Base-by-base conservation (phyloP, 495 filamentous ascomycete genomes). In the Penicillium salamii region DNA sequence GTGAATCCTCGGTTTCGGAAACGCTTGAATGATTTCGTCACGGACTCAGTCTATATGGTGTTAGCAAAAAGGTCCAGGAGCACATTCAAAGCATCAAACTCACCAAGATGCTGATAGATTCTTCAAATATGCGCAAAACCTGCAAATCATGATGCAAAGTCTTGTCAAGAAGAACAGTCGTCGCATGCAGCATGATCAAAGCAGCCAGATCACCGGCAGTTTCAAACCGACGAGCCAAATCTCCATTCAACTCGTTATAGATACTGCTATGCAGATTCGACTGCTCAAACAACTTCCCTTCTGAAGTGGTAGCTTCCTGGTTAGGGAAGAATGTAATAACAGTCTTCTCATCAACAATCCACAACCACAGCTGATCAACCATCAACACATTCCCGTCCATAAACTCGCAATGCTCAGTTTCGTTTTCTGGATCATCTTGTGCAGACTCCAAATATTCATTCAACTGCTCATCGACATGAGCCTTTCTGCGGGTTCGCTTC, bases 321-420 rank as follows among this genome's bases (percentile, higher is more conserved):
- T 67, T 64, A 1, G 81, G 78, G 50, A 84, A 84, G 59, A 83
- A 84, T 0, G 82, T 84, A 7, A 77, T 66, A 26, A 84, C 54
- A 2, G 77, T 82, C 71, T 79, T 81, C 19, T 71, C 70, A 47
- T 85, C 76, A 5, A 85, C 75, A 12, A 83, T 78, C 81, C 82
- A 88, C 1, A 86, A 60, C 84, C 84, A 87, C 4, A 88, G 67
- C 50, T 86, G 82, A 51, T 87, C 83, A 7, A 88, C 82, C 83
- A 87, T 86, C 11, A 87, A 67, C 13, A 86, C 76, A 53, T 84
- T 83, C 0, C 78, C 78, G 24, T 85, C 74, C 41, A 75, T 68
- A 8, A 81, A 71, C n/a, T 59, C 61, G 5, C 32, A 41, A 5
- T 71, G 43, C 7, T 50, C 48, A 3, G 51, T n/a, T n/a, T n/a